Percentiles rank a stretch among this genome's conserved stretches.
These are phyloP conservation scores for Sanghuangporus baumii DNA, from an alignment of 1,284 basidiomycete genomes.

Conservation along the genomic window DNA sequence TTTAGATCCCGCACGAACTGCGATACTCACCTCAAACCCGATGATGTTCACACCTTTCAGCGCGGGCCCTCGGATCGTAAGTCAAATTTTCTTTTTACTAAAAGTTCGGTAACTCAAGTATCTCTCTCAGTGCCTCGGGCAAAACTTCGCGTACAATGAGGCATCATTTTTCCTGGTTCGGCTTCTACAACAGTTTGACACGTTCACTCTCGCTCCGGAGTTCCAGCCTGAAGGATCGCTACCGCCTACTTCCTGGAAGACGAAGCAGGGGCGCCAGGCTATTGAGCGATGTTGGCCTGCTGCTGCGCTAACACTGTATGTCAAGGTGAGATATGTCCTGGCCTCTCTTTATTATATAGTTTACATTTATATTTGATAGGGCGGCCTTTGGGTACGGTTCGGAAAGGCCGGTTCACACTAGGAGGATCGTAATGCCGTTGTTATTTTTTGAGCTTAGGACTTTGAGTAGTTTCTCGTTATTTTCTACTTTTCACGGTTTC, in stretches of 20 bases:
- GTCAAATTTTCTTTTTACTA: conserved; percentile 18
- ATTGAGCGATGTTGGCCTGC: conserved; percentile 56
- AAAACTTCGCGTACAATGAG: conserved; percentile 71
- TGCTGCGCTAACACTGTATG: conserved; percentile 52
- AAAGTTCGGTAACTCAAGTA: conserved; percentile 21
- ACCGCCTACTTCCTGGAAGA: conserved; percentile 55
- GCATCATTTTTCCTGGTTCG: conserved; percentile 63
- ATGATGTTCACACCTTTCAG: conserved; percentile 68
- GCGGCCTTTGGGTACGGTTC: conserved; percentile 49
- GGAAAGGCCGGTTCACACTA: conserved; percentile 20
- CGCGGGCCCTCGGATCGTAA: conserved; percentile 51
- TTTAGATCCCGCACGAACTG: conserved; percentile 47
- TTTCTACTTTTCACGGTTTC: no score
- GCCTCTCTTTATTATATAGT: background rate
- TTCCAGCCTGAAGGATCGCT: conserved; percentile 54
- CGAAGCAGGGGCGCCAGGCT: conserved; percentile 43
- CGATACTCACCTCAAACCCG: conserved; percentile 48
- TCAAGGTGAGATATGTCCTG: conserved; percentile 41
- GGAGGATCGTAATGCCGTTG: background rate
- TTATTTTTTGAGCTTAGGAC: background rate
- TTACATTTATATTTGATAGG: conserved; percentile 28
- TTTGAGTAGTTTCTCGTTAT: background rate
- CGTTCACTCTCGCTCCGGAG: conserved; percentile 53
- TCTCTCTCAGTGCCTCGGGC: conserved; percentile 54
- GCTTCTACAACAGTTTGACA: conserved; percentile 56